A percentile compares a stretch with the other conserved stretches of the same genome.
These are phyloP conservation scores for Lasiodiplodia gonubiensis DNA, from an alignment of 2,329 filamentous ascomycete species.

Conservation along the genomic window DNA sequence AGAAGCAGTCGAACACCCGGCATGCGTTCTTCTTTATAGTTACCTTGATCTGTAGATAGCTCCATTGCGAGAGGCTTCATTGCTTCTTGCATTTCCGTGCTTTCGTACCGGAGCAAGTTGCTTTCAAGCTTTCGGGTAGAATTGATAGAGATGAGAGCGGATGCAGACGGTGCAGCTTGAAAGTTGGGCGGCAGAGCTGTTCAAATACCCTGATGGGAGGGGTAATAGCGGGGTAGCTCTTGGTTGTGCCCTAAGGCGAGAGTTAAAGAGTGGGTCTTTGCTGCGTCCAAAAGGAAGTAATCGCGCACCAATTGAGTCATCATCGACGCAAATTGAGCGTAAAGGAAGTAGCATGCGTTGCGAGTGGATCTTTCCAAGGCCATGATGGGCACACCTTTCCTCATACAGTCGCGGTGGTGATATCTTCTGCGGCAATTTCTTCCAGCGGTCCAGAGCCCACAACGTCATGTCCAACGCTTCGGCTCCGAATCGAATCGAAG, in stretches of 20 bases:
- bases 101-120: conserved; percentile 27
- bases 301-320: conserved; percentile 9
- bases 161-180: neutral
- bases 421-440: conserved; percentile 1
- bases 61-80: conserved; percentile 39
- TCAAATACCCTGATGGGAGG: conserved; percentile 18
- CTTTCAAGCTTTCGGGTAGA: neutral
- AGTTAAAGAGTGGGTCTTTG: conserved; percentile 5
- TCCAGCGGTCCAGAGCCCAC: neutral
- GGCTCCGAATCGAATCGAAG: neutral
- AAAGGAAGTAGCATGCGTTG: neutral
- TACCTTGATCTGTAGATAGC: conserved; percentile 51
- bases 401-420: neutral
- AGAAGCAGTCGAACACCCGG: conserved; percentile 43
- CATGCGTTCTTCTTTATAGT: conserved; percentile 48
- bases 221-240: conserved; percentile 28
- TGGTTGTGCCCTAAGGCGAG: conserved; percentile 13
- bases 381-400: neutral
- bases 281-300: neutral
- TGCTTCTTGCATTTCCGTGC: conserved; percentile 25
- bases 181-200: neutral
- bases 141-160: neutral
- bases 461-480: neutral
- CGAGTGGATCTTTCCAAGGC: neutral
- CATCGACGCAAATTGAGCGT: neutral